Conservation (phyloP, 495 filamentous ascomycete genomes). For the Talaromyces liani region DNA sequence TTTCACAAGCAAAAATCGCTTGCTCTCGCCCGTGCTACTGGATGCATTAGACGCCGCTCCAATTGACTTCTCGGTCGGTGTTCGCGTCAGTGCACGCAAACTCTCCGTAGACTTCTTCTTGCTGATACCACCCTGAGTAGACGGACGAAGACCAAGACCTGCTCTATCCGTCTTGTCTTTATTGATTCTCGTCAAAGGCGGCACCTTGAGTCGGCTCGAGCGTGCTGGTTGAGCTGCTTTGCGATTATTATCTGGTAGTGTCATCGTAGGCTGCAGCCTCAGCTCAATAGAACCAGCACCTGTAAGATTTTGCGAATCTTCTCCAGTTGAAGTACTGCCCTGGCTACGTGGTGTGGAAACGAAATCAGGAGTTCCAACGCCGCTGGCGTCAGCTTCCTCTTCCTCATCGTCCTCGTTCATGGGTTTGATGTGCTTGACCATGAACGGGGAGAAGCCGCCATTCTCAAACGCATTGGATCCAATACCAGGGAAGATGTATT, state of each 20-base stretch:
- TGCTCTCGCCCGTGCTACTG: conserved; percentile 47
- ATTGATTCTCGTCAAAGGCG: conserved; percentile 32
- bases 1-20: conserved; percentile 48
- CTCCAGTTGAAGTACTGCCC: conserved; percentile 22
- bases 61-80: conserved; percentile 37
- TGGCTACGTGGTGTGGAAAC: conserved; percentile 20
- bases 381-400: conserved; percentile 53
- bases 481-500: conserved; percentile 91
- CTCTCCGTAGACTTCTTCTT: conserved; percentile 68
- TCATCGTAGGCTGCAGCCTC: conserved; percentile 69
- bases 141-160: conserved; percentile 17
- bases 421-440: conserved; percentile 69
- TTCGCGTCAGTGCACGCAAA: conserved; percentile 42
- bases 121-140: conserved; percentile 25
- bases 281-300: conserved; percentile 66
- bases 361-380: conserved; percentile 25
- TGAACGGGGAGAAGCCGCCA: conserved; percentile 69
- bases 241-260: conserved; percentile 44
- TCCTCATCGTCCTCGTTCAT: conserved; percentile 32
- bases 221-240: conserved; percentile 23
- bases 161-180: conserved; percentile 23
- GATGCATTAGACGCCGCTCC: conserved; percentile 41
- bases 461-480: conserved; percentile 52
- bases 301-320: conserved; percentile 33
- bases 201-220: conserved; percentile 35